phyloP scores from a whole-genome alignment of 306 rosid genomes.

The Medicago arabica region DNA sequence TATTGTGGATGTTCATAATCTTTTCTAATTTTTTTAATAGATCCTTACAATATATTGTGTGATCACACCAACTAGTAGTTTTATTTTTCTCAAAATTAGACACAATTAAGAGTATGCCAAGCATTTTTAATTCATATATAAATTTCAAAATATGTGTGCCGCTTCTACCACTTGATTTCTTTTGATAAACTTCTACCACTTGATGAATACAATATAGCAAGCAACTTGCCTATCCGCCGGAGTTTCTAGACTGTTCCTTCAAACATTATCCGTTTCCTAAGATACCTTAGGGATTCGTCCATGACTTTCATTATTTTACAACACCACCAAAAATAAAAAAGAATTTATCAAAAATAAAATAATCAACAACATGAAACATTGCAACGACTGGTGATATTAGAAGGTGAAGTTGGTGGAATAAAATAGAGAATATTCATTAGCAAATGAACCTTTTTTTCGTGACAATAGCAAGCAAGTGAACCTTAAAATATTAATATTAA shows the following conservation, averaged over 20 bases:
- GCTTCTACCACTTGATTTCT: conserved; percentile 27
- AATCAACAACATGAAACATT: neutral
- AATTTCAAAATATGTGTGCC: neutral
- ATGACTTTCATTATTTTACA: neutral
- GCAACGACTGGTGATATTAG: conserved; percentile 6
- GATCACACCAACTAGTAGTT: neutral
- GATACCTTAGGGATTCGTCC: conserved; percentile 28
- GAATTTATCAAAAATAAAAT: neutral
- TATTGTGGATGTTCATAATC: no score
- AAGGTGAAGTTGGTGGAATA: conserved; percentile 39
- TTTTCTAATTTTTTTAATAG: no score
- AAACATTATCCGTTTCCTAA: conserved; percentile 19
- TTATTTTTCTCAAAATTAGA: conserved; percentile 13
- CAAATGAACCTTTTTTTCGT: conserved; percentile 30
- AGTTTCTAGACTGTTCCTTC: conserved; percentile 30
- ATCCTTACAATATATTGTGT: no score
- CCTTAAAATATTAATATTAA: conserved; percentile 16
- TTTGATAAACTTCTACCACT: conserved; percentile 9
- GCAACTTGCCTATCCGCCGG: conserved; percentile 35
- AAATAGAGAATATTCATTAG: conserved; percentile 3
- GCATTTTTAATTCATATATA: neutral
- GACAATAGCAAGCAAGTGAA: conserved; percentile 29
- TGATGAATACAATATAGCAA: conserved; percentile 32
- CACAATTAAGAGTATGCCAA: conserved; percentile 5
- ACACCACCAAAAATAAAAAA: neutral